phyloP scores from a whole-genome alignment of 768 basidiomycete genomes.

The Neoboletus subvelutipes region DNA sequence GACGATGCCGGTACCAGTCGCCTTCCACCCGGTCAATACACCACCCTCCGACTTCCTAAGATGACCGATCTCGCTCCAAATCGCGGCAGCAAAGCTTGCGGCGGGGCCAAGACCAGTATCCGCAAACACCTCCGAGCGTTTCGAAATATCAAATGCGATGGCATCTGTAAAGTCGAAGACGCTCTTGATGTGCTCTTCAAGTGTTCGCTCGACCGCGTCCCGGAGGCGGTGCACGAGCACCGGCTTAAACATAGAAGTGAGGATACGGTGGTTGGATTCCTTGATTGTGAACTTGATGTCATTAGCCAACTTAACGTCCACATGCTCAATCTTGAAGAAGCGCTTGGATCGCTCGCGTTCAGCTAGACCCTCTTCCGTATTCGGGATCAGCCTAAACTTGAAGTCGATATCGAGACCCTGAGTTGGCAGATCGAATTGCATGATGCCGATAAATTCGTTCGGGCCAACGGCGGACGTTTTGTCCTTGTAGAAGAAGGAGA shows the following conservation, averaged over 20 bases:
- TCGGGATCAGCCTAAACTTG: constrained; percentile 62
- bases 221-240: constrained; percentile 55
- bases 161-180: constrained; percentile 54
- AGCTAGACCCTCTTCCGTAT: constrained; percentile 37
- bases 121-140: constrained; percentile 60
- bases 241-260: constrained; percentile 63
- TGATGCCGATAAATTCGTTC: constrained; percentile 57
- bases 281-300: constrained; percentile 54
- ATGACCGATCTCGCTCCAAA: constrained; percentile 70
- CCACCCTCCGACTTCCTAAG: constrained; percentile 41
- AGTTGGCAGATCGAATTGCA: constrained; percentile 60
- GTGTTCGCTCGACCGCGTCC: constrained; percentile 56
- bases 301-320: constrained; percentile 54
- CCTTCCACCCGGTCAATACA: constrained; percentile 44
- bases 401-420: constrained; percentile 70
- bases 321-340: constrained; percentile 59
- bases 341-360: constrained; percentile 47
- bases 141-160: constrained; percentile 57
- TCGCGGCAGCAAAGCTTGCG: constrained; percentile 51
- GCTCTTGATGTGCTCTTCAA: constrained; percentile 54
- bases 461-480: constrained; percentile 54
- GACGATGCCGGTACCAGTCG: constrained; percentile 65
- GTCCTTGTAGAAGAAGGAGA: constrained; percentile 76
- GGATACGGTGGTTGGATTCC: constrained; percentile 62
- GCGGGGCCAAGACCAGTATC: constrained; percentile 58